phyloP scores from a whole-genome alignment of 2,329 filamentous ascomycete genomes.

The Drechslerella stenobrocha region DNA sequence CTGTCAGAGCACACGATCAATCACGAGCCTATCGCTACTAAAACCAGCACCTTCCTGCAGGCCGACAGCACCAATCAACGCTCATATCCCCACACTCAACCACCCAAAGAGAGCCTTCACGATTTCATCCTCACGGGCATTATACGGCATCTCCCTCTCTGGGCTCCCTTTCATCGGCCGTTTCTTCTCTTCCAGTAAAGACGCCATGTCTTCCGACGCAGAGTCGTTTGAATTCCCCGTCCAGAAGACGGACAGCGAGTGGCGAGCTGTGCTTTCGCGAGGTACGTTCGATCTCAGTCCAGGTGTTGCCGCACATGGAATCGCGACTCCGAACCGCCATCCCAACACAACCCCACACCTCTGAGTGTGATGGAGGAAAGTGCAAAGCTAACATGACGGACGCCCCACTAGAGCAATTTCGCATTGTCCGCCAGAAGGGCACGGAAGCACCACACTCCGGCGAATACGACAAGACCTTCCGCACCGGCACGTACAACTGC shows the following conservation, averaged over 20 bases:
- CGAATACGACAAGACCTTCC: constrained; percentile 83
- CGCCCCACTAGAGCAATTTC: constrained; percentile 83
- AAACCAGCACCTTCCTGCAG: too few species aligned
- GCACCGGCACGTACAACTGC: constrained; percentile 81
- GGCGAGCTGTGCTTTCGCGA: constrained; percentile 78
- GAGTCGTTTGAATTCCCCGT: too few species aligned
- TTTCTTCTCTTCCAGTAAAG: constrained; percentile 44
- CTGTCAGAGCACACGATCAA: not conserved
- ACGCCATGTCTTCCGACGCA: constrained; percentile 63
- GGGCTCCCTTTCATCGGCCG: constrained; percentile 34
- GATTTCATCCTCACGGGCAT: not conserved
- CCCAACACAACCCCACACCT: constrained; percentile 55
- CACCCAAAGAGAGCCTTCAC: too few species aligned
- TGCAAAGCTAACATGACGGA: too few species aligned
- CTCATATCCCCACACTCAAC: too few species aligned
- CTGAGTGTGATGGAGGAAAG: too few species aligned
- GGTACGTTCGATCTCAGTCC: constrained; percentile 58
- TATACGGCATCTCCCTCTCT: constrained; percentile 24
- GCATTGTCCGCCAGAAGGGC: constrained; percentile 85
- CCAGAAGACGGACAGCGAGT: constrained; percentile 78
- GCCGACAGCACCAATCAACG: not conserved
- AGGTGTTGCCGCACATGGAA: constrained; percentile 4
- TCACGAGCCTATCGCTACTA: too few species aligned
- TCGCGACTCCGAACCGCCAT: constrained; percentile 1
- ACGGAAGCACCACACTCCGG: constrained; percentile 81